Percentiles rank a stretch among this genome's conserved stretches.
Conservation (phyloP, 2,329 filamentous ascomycete genomes). For the Beauveria caledonica region DNA sequence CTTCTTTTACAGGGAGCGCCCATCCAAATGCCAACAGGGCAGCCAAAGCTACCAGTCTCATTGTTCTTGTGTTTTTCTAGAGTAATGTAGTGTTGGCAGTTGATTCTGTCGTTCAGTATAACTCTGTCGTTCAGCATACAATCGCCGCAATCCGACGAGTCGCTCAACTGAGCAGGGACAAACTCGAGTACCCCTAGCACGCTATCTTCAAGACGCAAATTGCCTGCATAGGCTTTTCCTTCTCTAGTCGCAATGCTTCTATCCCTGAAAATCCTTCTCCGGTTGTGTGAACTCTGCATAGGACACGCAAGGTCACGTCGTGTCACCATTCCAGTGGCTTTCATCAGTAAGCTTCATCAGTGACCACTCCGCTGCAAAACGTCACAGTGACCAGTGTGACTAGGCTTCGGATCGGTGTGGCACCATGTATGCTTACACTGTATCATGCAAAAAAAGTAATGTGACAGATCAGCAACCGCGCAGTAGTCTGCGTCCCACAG, state of each 20-base stretch:
- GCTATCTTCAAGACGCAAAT: too few relatives aligned
- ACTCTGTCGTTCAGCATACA: not conserved
- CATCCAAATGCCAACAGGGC: not conserved
- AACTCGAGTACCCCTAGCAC: too few relatives aligned
- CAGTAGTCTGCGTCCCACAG: not conserved
- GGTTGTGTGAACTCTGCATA: not conserved
- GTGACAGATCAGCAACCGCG: not conserved
- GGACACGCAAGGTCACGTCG: not conserved
- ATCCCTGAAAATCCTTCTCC: not conserved
- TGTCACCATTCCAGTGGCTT: not conserved
- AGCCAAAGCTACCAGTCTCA: not conserved
- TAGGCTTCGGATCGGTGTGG: not conserved
- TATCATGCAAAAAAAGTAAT: too few relatives aligned
- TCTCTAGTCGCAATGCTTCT: too few relatives aligned
- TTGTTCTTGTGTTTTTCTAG: not conserved
- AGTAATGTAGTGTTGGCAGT: too few relatives aligned
- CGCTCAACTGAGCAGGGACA: too few relatives aligned
- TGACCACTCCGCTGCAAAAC: not conserved
- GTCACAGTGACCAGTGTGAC: not conserved
- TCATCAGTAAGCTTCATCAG: not conserved
- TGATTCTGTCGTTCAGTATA: not conserved
- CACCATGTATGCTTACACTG: not conserved
- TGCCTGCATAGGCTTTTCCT: too few relatives aligned
- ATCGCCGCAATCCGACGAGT: not conserved
- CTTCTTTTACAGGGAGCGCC: not conserved